Evolutionary conservation across 331 rosid species (phyloP).

Genomic region (Acacia concinna): DNA sequence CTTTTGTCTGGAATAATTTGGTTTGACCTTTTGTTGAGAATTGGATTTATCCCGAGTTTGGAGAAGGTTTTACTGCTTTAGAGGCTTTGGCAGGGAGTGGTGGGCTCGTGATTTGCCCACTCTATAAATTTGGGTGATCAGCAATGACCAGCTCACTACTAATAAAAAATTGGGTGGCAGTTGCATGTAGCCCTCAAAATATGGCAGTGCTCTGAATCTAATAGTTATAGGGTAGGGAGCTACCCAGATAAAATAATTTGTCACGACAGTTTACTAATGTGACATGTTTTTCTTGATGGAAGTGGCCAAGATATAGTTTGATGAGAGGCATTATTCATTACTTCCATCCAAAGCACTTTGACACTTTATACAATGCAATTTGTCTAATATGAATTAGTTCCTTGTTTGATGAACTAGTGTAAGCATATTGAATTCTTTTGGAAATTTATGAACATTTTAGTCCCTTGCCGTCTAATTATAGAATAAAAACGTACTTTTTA

Average conservation of each 20-base stretch:
- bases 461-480: conserved; percentile 18
- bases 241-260: conserved; percentile 24
- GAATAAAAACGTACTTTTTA: conserved; percentile 20
- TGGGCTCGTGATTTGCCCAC: conserved; percentile 4
- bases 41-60: not conserved
- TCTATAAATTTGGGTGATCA: not conserved
- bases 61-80: not conserved
- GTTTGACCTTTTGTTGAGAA: not conserved
- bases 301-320: conserved; percentile 15
- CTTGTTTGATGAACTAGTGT: conserved; percentile 18
- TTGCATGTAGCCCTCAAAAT: not conserved
- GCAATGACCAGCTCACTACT: conserved; percentile 1
- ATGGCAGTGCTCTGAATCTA: conserved; percentile 15
- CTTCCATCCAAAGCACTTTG: conserved; percentile 1
- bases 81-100: not conserved
- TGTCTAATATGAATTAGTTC: conserved; percentile 7
- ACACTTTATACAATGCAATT: not conserved
- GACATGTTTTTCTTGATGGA: conserved; percentile 7
- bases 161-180: not conserved
- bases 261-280: not conserved
- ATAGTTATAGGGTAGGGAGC: conserved; percentile 11
- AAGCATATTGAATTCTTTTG: conserved; percentile 5
- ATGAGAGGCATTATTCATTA: conserved; percentile 11
- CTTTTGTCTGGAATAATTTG: not conserved
- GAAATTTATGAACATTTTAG: not conserved